These are phyloP conservation scores for Cylindrotheca fusiformis DNA, from an alignment of 108 stramenopile species.

Conservation along the genomic window DNA sequence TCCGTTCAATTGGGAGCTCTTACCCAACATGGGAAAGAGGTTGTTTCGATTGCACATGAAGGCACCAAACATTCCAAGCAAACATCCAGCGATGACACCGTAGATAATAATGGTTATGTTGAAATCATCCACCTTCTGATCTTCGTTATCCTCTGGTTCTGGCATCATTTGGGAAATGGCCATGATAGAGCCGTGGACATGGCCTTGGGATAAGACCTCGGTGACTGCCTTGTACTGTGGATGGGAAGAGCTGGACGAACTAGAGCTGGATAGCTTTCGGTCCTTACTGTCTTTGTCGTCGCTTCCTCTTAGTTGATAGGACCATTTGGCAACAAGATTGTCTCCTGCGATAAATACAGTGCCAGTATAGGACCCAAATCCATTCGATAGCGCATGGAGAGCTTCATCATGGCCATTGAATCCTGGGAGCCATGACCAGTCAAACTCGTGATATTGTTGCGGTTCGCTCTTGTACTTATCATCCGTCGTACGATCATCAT, in stretches of 20 bases:
- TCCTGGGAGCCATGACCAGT: constrained; percentile 96
- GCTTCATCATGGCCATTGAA: constrained; percentile 90
- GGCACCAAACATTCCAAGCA: constrained; percentile 79
- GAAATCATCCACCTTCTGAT: constrained; percentile 1
- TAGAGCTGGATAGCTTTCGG: constrained; percentile 8
- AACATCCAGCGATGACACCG: constrained; percentile 66
- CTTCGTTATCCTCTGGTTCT: constrained; percentile 30
- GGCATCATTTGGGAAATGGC: constrained; percentile 83
- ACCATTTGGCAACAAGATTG: constrained; percentile 85
- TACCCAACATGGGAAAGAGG: constrained; percentile 56
- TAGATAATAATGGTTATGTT: constrained; percentile 81
- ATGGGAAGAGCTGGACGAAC: constrained; percentile 25
- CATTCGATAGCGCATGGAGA: constrained; percentile 84
- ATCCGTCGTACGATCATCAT: constrained; percentile 24
- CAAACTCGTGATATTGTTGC: constrained; percentile 63
- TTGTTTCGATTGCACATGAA: constrained; percentile 75
- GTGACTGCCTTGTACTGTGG: constrained; percentile 65
- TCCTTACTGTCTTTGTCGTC: constrained; percentile 24
- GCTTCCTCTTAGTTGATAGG: constrained; percentile 36
- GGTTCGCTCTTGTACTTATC: constrained; percentile 18
- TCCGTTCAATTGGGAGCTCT: constrained; percentile 61
- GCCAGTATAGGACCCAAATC: constrained; percentile 74
- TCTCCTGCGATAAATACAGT: constrained; percentile 91
- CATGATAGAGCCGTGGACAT: constrained; percentile 81
- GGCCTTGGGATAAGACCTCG: constrained; percentile 55